Base-by-base conservation (phyloP, 176 grass and related monocot species). In the Musa itinerans region DNA sequence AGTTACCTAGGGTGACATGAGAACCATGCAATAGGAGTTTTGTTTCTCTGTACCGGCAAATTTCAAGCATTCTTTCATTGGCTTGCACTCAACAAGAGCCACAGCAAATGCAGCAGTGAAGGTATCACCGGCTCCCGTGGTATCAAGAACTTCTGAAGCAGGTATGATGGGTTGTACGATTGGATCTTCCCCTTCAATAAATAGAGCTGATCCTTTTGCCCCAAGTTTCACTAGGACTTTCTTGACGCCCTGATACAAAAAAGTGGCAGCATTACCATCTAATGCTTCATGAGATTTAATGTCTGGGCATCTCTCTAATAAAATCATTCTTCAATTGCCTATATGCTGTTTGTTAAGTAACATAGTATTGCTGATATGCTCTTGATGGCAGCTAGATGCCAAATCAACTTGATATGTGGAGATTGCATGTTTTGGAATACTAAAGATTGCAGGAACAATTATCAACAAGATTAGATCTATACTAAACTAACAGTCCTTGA, bases 61-160 rank as follows among this genome's bases (percentile, higher is more conserved):
- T 94, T 76, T 68, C 85, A 94, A 86, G 85, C 91, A 99, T 63
- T 99, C 84, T 65, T 85, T 65, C 76, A 89, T 89, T 52, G 95
- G 76, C 78, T 89, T 95, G 68, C 86, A 85, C 74, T 99, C 91
- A 21, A 99, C 88, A 54, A 94, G 73, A 74, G 95, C 86, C 80
- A 99, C 95, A 48, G 88, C 84, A 84, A 99, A 99, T 72, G 95
- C 95, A 59, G 95, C 92, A 68, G 95, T 94, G 81, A 99, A 99
- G 65, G 91, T 99, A 74, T 92, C 95, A 56, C 91, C 95, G 17
- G 95, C 95, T 53, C 95, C 95, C 1, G 88, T 99, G 19, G 95
- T 92, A 77, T 99, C 91, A 26, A 94, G 78, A 65, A 94, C 91
- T 83, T 91, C 67, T 64, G 84, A 65, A 19, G 88, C 86, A 67